These are phyloP conservation scores for Rhododendron ferrugineum DNA, from an alignment of 148 eudicot species.

Conservation along the genomic window DNA sequence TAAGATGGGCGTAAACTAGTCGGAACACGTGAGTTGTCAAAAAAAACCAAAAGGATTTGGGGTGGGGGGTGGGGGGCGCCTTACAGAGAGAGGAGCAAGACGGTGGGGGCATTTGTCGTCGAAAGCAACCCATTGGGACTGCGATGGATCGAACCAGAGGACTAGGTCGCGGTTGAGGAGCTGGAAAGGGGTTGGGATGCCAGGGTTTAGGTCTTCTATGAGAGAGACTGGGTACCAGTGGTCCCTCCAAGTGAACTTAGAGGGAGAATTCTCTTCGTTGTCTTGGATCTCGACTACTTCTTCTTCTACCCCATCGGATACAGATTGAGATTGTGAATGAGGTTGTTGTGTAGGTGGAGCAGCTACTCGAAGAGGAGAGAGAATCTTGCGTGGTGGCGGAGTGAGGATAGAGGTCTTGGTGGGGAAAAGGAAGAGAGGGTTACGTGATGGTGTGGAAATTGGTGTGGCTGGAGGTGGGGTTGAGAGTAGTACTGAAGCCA, in stretches of 20 bases:
- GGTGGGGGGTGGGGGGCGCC: too few relatives aligned
- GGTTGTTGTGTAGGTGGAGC: conserved; percentile 35
- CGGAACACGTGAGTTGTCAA: too few relatives aligned
- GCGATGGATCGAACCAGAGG: conserved; percentile 61
- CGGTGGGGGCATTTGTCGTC: conserved; percentile 97
- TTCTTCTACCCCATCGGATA: conserved; percentile 7
- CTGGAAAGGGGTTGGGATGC: conserved; percentile 72
- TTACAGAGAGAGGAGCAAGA: conserved; percentile 89
- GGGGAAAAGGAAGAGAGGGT: conserved; percentile 4
- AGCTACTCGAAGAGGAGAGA: conserved; percentile 33
- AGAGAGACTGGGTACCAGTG: conserved; percentile 97
- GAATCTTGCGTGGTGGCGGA: neutral
- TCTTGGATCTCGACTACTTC: conserved; percentile 17
- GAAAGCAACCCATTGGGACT: conserved; percentile 67
- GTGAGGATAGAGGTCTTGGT: neutral
- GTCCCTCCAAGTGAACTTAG: conserved; percentile 84
- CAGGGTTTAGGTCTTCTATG: conserved; percentile 66
- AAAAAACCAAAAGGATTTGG: too few relatives aligned
- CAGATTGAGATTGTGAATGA: neutral
- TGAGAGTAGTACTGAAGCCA: conserved; percentile 15
- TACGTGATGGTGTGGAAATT: neutral
- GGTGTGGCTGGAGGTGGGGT: neutral
- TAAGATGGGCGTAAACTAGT: neutral
- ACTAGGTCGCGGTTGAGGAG: conserved; percentile 83
- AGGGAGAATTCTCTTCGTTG: conserved; percentile 16